Conservation (phyloP, 345 rosid genomes). For the Noccaea caerulescens region DNA sequence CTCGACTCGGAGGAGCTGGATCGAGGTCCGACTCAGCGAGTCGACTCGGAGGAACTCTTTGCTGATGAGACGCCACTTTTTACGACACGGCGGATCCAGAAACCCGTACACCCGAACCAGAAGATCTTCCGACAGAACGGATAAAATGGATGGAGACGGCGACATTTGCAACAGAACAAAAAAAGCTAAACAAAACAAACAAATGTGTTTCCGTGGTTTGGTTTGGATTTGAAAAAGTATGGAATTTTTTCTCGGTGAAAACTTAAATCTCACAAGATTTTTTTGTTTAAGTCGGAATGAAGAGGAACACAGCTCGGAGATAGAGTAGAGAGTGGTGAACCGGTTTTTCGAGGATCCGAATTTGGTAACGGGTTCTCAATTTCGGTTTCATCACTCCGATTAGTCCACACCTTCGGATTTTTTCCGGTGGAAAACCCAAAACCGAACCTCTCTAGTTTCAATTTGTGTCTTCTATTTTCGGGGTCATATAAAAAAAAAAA, state of each 20-base stretch:
- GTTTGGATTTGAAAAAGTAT: background rate
- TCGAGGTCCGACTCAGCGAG: constrained; percentile 52
- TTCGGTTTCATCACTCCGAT: constrained; percentile 56
- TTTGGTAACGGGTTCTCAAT: constrained; percentile 18
- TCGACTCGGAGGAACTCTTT: constrained; percentile 74
- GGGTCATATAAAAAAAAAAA: constrained; percentile 17
- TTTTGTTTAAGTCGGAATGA: constrained; percentile 66
- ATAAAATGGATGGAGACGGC: constrained; percentile 44
- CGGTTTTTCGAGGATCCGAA: constrained; percentile 50
- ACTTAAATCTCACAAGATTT: background rate
- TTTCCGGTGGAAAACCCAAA: constrained; percentile 23
- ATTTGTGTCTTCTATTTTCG: background rate
- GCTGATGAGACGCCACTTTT: constrained; percentile 75
- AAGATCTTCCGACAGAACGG: constrained; percentile 72
- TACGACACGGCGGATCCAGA: constrained; percentile 56
- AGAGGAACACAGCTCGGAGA: constrained; percentile 80
- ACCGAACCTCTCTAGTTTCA: constrained; percentile 1
- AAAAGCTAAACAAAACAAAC: background rate
- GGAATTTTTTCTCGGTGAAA: background rate
- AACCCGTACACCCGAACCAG: constrained; percentile 57
- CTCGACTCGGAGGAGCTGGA: constrained; percentile 73
- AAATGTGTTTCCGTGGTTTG: background rate
- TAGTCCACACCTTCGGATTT: constrained; percentile 30
- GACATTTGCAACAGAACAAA: constrained; percentile 39
- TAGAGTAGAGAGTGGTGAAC: constrained; percentile 62